Base-by-base conservation (phyloP, 768 basidiomycete species). In the Russula virescens region DNA sequence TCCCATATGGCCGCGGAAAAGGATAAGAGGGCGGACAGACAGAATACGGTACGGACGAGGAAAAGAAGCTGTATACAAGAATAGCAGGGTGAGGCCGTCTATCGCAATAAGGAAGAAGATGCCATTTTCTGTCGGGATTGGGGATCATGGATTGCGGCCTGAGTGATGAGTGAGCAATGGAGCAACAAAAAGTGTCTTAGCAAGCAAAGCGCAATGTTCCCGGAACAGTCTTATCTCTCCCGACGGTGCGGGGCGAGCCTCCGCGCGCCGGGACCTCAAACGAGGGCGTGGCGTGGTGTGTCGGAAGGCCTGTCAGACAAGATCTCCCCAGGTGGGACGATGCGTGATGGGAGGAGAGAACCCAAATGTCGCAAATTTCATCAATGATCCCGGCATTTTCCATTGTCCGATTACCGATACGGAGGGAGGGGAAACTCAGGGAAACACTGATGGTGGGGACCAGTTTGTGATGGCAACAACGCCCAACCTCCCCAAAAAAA, bases 211-310 rank as follows among this genome's bases (percentile, higher is more conserved):
- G 54, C 42, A 56, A 61, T 62, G 48, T 38, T 45, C 47, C 63
- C 59, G 11, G 63, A 64, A 62, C 16, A 35, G 60, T 40, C 60
- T 21, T 21, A 45, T 64, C 61, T 63, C 35, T 19, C 48, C 59
- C 60, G 48, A 35, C 34, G n/a, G 34, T 64, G 42, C 35, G 60
- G 60, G 38, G 46, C 34, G 19, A 34, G 7, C 28, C 35, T n/a
- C n/a, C 43, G 45, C 55, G 38, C 49, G 19, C 43, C 31, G 4
- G 23, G 19, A 45, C 19, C 34, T 52, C 31, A 31, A 8, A 31
- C 3, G 5, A 31, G 31, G 31, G 31, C 3, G 31, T 31, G 31
- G 31, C 31, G 31, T 31, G 31, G 31, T 8, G 31, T 31, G 31
- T 31, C 31, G 31, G 31, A 31, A 31, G 8, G 3, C 31, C n/a